Percentiles rank a stretch among this genome's conserved stretches.
Evolutionary conservation across 2,329 filamentous ascomycete genomes (phyloP).

Genomic region (Thelonectria olida): DNA sequence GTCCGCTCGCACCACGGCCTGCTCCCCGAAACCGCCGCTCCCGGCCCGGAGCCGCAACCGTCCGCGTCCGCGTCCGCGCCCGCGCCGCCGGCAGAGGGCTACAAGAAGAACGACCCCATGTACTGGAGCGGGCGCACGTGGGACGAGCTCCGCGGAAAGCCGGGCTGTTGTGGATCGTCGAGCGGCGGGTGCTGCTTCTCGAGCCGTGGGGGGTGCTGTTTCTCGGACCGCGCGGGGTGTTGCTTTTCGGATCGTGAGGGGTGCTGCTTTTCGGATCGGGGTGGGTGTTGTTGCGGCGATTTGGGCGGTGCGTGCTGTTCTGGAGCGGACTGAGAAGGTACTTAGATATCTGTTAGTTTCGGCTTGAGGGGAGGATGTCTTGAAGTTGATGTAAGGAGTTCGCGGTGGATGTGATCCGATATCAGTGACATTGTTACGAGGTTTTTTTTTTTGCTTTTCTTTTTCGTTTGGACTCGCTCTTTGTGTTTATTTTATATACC

Average conservation of each 20-base stretch:
- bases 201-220: slow-evolving; percentile 17
- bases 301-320: slow-evolving; percentile 10
- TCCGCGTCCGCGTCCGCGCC: neutral
- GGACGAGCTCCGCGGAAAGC: slow-evolving; percentile 2
- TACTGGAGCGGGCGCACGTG: slow-evolving; percentile 12
- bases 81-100: neutral
- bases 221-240: slow-evolving; percentile 11
- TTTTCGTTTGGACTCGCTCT: too few species aligned
- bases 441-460: too few species aligned
- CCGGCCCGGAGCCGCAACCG: neutral
- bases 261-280: slow-evolving; percentile 18
- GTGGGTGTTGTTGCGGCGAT: slow-evolving; percentile 9
- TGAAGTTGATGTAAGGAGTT: too few species aligned
- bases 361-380: neutral
- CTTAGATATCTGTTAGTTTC: neutral
- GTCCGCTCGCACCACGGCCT: slow-evolving; percentile 6
- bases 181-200: slow-evolving; percentile 21
- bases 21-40: neutral
- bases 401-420: too few species aligned
- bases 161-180: slow-evolving; percentile 20
- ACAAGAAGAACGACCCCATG: slow-evolving; percentile 15
- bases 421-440: too few species aligned
- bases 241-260: slow-evolving; percentile 20
- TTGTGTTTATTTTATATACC: too few species aligned
- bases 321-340: neutral